Evolutionary conservation across 73 alveolate genomes (phyloP), one percentile per base, ranked within the genome.

Genomic region (Uronychia setigera): DNA sequence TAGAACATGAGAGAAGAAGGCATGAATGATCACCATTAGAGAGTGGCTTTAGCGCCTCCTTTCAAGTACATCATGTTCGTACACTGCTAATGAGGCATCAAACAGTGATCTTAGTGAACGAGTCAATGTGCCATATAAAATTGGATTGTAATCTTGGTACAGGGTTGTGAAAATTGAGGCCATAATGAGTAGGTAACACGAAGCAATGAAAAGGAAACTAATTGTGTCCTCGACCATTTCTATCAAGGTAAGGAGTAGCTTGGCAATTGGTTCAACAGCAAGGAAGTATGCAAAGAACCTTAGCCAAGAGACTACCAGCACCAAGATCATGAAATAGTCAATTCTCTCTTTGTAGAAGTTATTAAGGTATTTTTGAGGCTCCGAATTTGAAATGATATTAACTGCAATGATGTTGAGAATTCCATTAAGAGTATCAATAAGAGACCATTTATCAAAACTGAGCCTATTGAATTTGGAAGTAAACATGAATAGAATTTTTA

Each of bases 181-280:
- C 34, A 78, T 60, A 26, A 85, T 57, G 0, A 85, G 75, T 26
- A 85, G 79, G 59, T 85, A 85, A 76, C 91, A 77, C 1, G 77
- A 33, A 33, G 57, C 85, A 29, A 85, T 85, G 32, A 85, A 85
- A 26, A 85, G 59, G 59, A 85, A 85, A 58, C 82, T 57, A 30
- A 85, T 26, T 29, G 86, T 85, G 74, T 85, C 91, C 26, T 76
- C 86, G 25, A 78, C 77, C 91, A 85, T 85, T 31, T 85, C 91
- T 26, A 30, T 74, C 29, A 85, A 29, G 27, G 91, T 85, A 76
- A 85, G 79, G 58, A 85, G 91, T 81, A 85, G 76, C 35, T 77
- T 85, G 33, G 91, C 76, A 9, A 85, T 85, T 26, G 76, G 80
- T 32, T 79, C 33, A 25, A 85, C 80, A 14, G 77, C 82, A 14